These are phyloP conservation scores for Colletotrichum limetticola DNA, from an alignment of 2,329 filamentous ascomycete genomes.

Conservation along the genomic window DNA sequence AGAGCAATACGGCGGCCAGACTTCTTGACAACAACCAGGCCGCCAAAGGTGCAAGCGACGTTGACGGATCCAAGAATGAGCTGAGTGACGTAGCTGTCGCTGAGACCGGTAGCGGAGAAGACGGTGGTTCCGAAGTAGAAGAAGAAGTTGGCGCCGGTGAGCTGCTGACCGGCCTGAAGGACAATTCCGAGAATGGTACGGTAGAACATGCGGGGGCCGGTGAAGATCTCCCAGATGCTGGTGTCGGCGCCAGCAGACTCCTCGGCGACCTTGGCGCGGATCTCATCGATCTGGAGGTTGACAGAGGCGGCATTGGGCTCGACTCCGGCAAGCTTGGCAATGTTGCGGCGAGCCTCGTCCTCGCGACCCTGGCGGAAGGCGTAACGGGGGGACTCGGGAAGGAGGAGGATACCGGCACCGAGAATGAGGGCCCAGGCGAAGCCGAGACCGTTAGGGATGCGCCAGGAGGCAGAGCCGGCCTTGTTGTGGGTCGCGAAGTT, in stretches of 20 bases:
- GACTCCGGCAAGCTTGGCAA: conserved; percentile 58
- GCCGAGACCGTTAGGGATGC: conserved; percentile 69
- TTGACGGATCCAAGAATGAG: conserved; percentile 77
- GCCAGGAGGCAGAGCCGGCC: conserved; percentile 64
- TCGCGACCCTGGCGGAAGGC: conserved; percentile 58
- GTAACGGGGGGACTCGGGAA: conserved; percentile 66
- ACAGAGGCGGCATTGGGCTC: conserved; percentile 52
- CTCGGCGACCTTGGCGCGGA: conserved; percentile 60
- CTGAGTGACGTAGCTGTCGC: conserved; percentile 73
- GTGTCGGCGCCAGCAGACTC: conserved; percentile 58
- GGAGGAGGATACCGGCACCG: conserved; percentile 59
- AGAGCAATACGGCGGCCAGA: conserved; percentile 72
- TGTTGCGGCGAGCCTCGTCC: conserved; percentile 59
- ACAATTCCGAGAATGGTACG: conserved; percentile 70
- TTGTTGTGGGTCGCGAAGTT: conserved; percentile 69
- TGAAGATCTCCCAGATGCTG: conserved; percentile 71
- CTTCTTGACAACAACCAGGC: conserved; percentile 73
- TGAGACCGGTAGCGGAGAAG: conserved; percentile 72
- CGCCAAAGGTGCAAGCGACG: conserved; percentile 72
- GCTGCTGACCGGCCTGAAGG: conserved; percentile 74
- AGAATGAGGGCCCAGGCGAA: conserved; percentile 66
- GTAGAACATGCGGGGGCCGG: conserved; percentile 73
- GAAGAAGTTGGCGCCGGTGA: conserved; percentile 76
- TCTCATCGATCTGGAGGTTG: conserved; percentile 61
- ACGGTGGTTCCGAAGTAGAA: conserved; percentile 75